Base-by-base conservation (phyloP, 2,329 filamentous ascomycete species). In the Aaosphaeria pasadenensis region DNA sequence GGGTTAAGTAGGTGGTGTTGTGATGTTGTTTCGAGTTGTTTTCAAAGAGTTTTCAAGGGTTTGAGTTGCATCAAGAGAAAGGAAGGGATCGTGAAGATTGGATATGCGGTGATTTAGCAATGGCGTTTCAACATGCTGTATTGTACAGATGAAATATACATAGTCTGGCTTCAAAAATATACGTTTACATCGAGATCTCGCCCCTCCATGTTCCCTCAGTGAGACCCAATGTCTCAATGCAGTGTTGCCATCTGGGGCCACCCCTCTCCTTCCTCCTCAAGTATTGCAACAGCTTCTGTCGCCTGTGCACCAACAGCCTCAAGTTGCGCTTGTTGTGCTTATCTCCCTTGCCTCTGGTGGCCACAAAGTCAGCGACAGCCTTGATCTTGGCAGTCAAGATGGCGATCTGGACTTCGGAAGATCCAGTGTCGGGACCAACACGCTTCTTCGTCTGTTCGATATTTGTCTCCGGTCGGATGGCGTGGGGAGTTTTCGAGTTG, bases 341-440 rank as follows among this genome's bases (percentile, higher is more conserved):
- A 68, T 99, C 94, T 68, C 87, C 90, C 70, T 87, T 83, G 5
- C 87, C 89, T 58, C 84, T 81, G 39, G 76, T 78, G 63, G 87
- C 79, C 44, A 96, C 72, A 56, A 86, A 85, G 57, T 87, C 79
- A 11, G 88, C 86, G 43, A 99, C 71, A 28, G 87, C 85, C 54
- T 89, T 80, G 67, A 99, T 99, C 80, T 96, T 97, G 48, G 90
- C 83, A 3, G 94, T 99, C 68, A 99, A 72, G 59, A 99, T 95
- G 41, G 91, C 91, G 57, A 95, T 90, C 77, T 99, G 94, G n/a
- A 99, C 95, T 74, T 99, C 94, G 5, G 89, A 89, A 60, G 89
- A 95, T 33, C 94, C 94, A 1, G 92, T 99, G 67, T 99, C 94
- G 5, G 87, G 88, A 0, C 94, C 94, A n/a, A 85, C 84, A 31